Percentiles rank a stretch among this genome's conserved stretches.
phyloP scores from a whole-genome alignment of 352 stramenopile genomes.

The Phytopythium vexans region DNA sequence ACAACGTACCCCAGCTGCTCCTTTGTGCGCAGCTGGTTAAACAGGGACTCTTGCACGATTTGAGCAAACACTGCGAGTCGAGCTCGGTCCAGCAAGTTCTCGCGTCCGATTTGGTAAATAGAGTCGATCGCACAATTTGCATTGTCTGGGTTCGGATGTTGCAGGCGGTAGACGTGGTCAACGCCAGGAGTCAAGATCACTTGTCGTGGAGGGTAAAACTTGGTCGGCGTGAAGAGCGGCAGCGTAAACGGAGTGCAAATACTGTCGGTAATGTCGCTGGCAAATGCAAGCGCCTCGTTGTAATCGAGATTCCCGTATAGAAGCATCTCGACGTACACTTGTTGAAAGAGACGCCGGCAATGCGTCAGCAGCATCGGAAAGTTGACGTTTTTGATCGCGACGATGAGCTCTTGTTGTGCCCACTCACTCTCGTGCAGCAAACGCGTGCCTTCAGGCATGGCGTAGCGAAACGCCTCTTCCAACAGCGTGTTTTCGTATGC shows the following conservation, averaged over 20 bases:
- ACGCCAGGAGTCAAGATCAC: slow-evolving; percentile 19
- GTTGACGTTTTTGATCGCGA: slow-evolving; percentile 18
- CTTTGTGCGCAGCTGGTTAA: slow-evolving; percentile 58
- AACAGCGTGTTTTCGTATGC: slow-evolving; percentile 46
- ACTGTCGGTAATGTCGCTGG: slow-evolving; percentile 22
- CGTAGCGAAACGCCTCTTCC: slow-evolving; percentile 45
- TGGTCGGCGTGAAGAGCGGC: slow-evolving; percentile 22
- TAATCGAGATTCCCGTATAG: slow-evolving; percentile 53
- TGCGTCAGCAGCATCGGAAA: slow-evolving; percentile 28
- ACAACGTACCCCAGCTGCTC: slow-evolving; percentile 74
- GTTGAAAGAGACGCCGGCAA: slow-evolving; percentile 25
- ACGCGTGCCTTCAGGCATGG: slow-evolving; percentile 27
- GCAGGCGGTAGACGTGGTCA: slow-evolving; percentile 25
- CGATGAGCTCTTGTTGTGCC: slow-evolving; percentile 32
- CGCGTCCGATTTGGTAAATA: slow-evolving; percentile 46
- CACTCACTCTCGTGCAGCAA: slow-evolving; percentile 33
- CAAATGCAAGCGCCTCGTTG: slow-evolving; percentile 17
- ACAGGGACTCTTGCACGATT: slow-evolving; percentile 56
- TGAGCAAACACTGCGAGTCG: slow-evolving; percentile 52
- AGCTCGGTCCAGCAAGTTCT: slow-evolving; percentile 37
- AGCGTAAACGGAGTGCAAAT: slow-evolving; percentile 8
- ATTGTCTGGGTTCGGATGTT: slow-evolving; percentile 48
- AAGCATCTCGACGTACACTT: slow-evolving; percentile 39
- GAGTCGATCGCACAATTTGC: slow-evolving; percentile 50
- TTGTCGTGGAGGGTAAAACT: slow-evolving; percentile 23